Conservation (phyloP, 176 grass and related monocot species). For the Aegilops tauschii region DNA sequence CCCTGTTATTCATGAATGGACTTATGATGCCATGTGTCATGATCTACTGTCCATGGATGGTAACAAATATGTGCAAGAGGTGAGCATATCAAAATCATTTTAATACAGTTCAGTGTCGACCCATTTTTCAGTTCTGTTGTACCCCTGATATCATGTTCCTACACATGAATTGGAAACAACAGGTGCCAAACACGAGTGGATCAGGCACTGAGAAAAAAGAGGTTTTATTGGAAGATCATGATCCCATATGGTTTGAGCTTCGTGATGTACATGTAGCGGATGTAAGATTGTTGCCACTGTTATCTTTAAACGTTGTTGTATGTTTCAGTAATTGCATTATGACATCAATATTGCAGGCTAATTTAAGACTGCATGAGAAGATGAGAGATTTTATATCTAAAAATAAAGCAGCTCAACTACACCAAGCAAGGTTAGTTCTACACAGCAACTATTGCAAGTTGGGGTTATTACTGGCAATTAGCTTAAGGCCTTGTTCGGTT, state of each 20-base stretch:
- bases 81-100: slow-evolving; percentile 19
- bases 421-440: slow-evolving; percentile 57
- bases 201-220: slow-evolving; percentile 70
- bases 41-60: slow-evolving; percentile 92
- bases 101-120: not conserved
- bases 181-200: slow-evolving; percentile 70
- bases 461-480: not conserved
- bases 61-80: slow-evolving; percentile 94
- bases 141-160: not conserved
- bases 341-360: slow-evolving; percentile 51
- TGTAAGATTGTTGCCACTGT: slow-evolving; percentile 43
- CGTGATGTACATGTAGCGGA: slow-evolving; percentile 79
- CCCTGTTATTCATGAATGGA: slow-evolving; percentile 98
- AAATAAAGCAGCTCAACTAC: slow-evolving; percentile 89
- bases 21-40: slow-evolving; percentile 98
- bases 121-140: not conserved
- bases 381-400: slow-evolving; percentile 83
- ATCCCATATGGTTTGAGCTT: slow-evolving; percentile 96
- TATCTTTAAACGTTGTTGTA: not conserved
- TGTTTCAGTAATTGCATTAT: not conserved
- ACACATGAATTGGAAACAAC: slow-evolving; percentile 18
- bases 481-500: not conserved
- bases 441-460: not conserved
- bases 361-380: slow-evolving; percentile 78
- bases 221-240: slow-evolving; percentile 87